These are phyloP conservation scores for Dioscorea cayenensis DNA, from an alignment of 116 monocot species.

Conservation along the genomic window DNA sequence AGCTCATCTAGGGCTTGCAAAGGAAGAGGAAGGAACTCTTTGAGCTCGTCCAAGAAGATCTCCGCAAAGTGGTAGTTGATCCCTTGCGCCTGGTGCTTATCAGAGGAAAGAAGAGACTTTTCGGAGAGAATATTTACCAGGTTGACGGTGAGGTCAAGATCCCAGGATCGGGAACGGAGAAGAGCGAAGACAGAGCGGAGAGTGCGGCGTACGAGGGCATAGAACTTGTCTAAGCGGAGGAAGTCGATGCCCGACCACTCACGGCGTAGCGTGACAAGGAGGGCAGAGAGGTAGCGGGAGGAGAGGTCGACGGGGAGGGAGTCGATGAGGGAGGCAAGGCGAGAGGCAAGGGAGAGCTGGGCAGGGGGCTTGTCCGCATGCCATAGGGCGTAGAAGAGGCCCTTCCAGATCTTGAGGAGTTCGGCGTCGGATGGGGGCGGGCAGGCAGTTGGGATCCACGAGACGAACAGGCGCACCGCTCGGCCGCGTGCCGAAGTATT, in stretches of 20 bases:
- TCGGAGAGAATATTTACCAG: conserved; percentile 33
- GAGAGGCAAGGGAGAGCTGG: conserved; percentile 50
- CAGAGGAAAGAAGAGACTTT: conserved; percentile 45
- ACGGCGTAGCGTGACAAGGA: conserved; percentile 65
- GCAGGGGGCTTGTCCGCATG: conserved; percentile 71
- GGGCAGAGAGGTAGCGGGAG: conserved; percentile 48
- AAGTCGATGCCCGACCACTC: conserved; percentile 91
- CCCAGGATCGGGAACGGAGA: conserved; percentile 40
- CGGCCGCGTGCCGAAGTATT: not conserved
- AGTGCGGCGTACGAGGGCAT: conserved; percentile 64
- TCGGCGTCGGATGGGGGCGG: conserved; percentile 25
- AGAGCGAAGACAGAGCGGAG: conserved; percentile 47
- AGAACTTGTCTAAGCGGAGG: conserved; percentile 87
- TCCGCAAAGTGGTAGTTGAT: conserved; percentile 78
- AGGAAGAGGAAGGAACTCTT: conserved; percentile 40
- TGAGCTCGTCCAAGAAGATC: conserved; percentile 77
- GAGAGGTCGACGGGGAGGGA: conserved; percentile 31
- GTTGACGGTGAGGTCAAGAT: conserved; percentile 16
- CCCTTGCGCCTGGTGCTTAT: conserved; percentile 48
- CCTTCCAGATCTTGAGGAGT: conserved; percentile 97
- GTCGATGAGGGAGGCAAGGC: conserved; percentile 47
- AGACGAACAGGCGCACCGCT: not conserved
- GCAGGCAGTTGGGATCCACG: conserved; percentile 5
- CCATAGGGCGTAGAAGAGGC: conserved; percentile 95
- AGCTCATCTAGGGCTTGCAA: conserved; percentile 28